Base-by-base conservation (phyloP, 2,329 filamentous ascomycete species). In the Stemphylium beticola region DNA sequence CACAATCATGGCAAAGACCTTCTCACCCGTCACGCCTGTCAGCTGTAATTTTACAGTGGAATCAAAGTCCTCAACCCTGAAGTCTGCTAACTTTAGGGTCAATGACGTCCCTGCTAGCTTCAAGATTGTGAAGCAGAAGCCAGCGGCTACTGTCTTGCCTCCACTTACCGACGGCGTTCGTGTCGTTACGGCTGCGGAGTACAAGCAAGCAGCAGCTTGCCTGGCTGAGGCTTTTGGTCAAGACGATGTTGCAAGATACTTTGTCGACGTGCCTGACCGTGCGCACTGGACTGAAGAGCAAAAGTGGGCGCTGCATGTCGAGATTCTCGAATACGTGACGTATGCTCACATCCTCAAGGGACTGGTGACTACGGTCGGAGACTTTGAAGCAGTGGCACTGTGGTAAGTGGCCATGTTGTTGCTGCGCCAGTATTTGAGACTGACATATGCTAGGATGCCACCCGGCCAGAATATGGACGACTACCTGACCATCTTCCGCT, bases 171-270 rank as follows among this genome's bases (percentile, higher is more conserved):
- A 82, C 57, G 78, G 82, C 62, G 83, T 91, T 65, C 88, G 90
- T 59, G 74, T 83, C 55, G 79, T 93, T 61, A 79, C 79, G 59
- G 82, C 87, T 68, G 78, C 82, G 53, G 89, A 93, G 77, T 89
- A 86, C 78, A 86, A 87, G 71, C 83, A 86, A 71, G 90, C 89
- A 29, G 89, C 87, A 22, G 78, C 83, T 32, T 87, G 87, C 67
- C 83, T 96, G 63, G 88, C 91, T 41, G 86, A 91, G 72, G 88
- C 91, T 60, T 95, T 96, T 78, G 87, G 84, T 53, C 80, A 86
- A 57, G 91, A 95, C 74, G 85, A 90, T 54, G 83, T 92, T 59
- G 86, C 87, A 58, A 82, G 84, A 73, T 95, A 93, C 77, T 86
- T 92, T 67, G 81, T 93, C 66, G 85, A 90, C 68, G 85, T 87